Conservation (phyloP, 2,329 filamentous ascomycete species). For the Moelleriella libera region DNA sequence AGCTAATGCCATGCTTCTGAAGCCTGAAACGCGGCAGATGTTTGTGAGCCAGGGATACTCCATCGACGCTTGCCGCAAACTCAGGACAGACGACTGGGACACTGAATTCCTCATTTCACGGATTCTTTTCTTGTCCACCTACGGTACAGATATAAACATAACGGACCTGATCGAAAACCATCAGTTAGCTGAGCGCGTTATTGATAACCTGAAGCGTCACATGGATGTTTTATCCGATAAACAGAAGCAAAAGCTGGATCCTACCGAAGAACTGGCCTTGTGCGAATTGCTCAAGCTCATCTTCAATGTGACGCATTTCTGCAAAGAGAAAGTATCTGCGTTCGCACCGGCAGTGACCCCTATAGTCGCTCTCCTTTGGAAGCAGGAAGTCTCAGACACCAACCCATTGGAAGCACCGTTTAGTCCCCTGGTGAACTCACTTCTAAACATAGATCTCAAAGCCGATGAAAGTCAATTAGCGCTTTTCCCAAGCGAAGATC, state of each 20-base stretch:
- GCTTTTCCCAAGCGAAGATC: constrained; percentile 52
- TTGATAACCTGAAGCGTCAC: constrained; percentile 58
- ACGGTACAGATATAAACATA: constrained; percentile 33
- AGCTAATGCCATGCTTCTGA: constrained; percentile 57
- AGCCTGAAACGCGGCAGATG: constrained; percentile 26
- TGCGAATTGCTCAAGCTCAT: constrained; percentile 74
- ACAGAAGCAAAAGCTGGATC: constrained; percentile 23
- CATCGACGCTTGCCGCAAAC: constrained; percentile 50
- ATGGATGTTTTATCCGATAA: constrained; percentile 26
- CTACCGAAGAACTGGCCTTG: constrained; percentile 68
- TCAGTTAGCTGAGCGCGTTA: constrained; percentile 41
- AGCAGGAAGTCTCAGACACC: constrained; percentile 35
- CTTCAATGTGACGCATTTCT: constrained; percentile 75
- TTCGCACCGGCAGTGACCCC: constrained; percentile 58
- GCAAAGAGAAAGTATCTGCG: constrained; percentile 40
- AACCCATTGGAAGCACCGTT: constrained; percentile 63
- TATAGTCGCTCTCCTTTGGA: constrained; percentile 57
- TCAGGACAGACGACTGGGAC: constrained; percentile 62
- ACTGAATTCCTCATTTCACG: constrained; percentile 64
- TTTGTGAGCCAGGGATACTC: constrained; percentile 33
- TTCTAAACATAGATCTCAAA: constrained; percentile 64
- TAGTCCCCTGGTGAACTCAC: constrained; percentile 60
- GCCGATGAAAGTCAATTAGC: constrained; percentile 35
- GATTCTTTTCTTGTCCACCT: constrained; percentile 29
- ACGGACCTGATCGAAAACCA: constrained; percentile 30